phyloP scores from a whole-genome alignment of 1,284 basidiomycete species.

The Anthracocystis panici-leucophaei region DNA sequence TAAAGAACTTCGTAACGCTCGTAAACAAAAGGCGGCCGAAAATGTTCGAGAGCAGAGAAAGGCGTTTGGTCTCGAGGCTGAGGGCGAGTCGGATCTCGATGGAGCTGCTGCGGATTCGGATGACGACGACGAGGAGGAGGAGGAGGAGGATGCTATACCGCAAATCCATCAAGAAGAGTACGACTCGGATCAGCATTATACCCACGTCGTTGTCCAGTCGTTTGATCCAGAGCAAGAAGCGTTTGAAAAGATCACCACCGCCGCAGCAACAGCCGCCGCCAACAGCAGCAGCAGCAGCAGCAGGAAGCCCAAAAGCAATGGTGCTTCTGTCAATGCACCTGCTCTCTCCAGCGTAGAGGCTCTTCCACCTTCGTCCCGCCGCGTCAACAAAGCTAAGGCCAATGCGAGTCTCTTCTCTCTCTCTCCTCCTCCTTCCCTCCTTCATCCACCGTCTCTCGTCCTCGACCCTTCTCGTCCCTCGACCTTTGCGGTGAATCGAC shows the following conservation, averaged over 20 bases:
- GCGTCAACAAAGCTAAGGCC: slow-evolving; percentile 57
- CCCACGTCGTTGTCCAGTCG: slow-evolving; percentile 49
- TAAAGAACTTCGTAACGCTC: slow-evolving; percentile 48
- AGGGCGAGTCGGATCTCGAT: slow-evolving; percentile 55
- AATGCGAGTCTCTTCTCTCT: slow-evolving; percentile 60
- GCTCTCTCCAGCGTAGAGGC: slow-evolving; percentile 40
- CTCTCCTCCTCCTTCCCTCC: slow-evolving; percentile 14
- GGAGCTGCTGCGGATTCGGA: slow-evolving; percentile 13
- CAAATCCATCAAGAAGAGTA: slow-evolving; percentile 40
- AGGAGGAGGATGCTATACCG: slow-evolving; percentile 31
- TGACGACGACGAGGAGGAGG: slow-evolving; percentile 30
- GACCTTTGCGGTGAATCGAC: neutral
- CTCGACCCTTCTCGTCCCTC: neutral
- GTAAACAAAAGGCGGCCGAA: slow-evolving; percentile 60
- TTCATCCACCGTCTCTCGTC: neutral
- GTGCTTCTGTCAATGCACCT: slow-evolving; percentile 31
- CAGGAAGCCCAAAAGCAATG: slow-evolving; percentile 28
- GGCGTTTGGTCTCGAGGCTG: slow-evolving; percentile 54
- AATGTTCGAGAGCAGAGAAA: slow-evolving; percentile 60
- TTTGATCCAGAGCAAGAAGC: slow-evolving; percentile 54
- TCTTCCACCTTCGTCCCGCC: slow-evolving; percentile 55
- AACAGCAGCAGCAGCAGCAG: no score
- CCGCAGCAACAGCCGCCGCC: neutral
- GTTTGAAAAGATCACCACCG: slow-evolving; percentile 33
- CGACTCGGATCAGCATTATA: slow-evolving; percentile 52